Percentiles rank a stretch among this genome's conserved stretches.
Conservation (phyloP, 768 basidiomycete species). For the Lentinula guzmanii region DNA sequence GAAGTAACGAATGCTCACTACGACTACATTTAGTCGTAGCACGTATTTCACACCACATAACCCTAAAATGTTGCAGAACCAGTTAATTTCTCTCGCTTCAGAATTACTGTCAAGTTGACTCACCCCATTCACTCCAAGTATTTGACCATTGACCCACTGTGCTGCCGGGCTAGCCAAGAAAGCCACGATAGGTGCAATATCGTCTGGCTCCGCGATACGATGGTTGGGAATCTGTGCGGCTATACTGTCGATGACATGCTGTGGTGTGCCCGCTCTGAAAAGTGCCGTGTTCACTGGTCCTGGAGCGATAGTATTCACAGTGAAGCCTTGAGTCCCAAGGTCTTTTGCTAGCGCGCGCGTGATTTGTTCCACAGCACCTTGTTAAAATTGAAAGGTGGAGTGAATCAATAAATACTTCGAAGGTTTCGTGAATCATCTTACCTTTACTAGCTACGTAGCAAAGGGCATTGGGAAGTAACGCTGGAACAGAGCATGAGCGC, state of each 20-base stretch:
- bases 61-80: not conserved
- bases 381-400: not conserved
- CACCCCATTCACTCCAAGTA: constrained; percentile 51
- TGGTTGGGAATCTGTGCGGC: constrained; percentile 39
- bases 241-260: constrained; percentile 37
- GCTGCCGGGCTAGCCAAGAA: constrained; percentile 49
- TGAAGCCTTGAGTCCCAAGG: constrained; percentile 44
- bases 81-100: too few species aligned
- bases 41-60: not conserved
- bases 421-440: not conserved
- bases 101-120: constrained; percentile 13
- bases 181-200: constrained; percentile 47
- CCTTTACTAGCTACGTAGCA: constrained; percentile 5
- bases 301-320: constrained; percentile 52
- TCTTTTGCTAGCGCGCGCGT: constrained; percentile 56
- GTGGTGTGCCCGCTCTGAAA: constrained; percentile 49
- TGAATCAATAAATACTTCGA: not conserved
- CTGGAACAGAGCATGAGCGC: not conserved
- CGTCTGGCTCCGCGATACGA: constrained; percentile 44
- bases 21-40: not conserved
- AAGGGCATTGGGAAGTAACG: constrained; percentile 4
- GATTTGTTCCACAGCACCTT: constrained; percentile 48
- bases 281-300: constrained; percentile 51
- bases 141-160: constrained; percentile 55
- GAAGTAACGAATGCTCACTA: not conserved